Conservation (phyloP, 129 eudicot genomes). For the Solidago caesia region DNA sequence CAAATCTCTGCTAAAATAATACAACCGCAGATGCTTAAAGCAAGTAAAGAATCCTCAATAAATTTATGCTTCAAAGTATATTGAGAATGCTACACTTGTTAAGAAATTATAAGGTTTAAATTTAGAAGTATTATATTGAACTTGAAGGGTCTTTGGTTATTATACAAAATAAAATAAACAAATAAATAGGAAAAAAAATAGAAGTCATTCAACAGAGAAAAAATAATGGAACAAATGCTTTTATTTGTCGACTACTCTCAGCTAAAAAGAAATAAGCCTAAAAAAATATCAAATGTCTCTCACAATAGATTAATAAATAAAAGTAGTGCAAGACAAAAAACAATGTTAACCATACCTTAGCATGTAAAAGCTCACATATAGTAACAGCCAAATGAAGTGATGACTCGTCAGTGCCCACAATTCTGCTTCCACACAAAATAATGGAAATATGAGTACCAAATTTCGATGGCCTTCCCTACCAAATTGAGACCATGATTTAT, state of each 20-base stretch:
- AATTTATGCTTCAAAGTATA: not conserved
- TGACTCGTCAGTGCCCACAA: slow-evolving; percentile 43
- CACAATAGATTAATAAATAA: slow-evolving; percentile 3
- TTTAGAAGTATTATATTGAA: too few relatives aligned
- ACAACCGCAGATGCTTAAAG: not conserved
- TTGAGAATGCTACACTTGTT: too few relatives aligned
- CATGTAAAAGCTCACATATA: slow-evolving; percentile 65
- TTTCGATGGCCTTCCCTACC: not conserved
- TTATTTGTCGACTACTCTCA: not conserved
- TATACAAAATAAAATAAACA: not conserved
- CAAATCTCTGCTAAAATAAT: not conserved
- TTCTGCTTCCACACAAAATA: slow-evolving; percentile 36
- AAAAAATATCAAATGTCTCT: not conserved
- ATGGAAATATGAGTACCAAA: slow-evolving; percentile 18
- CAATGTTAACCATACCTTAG: slow-evolving; percentile 55
- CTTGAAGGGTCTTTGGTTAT: slow-evolving; percentile 2
- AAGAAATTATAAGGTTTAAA: too few relatives aligned
- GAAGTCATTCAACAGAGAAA: slow-evolving; percentile 13
- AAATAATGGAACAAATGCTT: not conserved
- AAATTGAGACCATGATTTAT: slow-evolving; percentile 13
- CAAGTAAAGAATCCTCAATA: not conserved
- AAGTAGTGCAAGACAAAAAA: not conserved
- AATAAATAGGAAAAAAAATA: slow-evolving; percentile 9
- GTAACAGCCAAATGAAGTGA: slow-evolving; percentile 50
- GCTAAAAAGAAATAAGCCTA: not conserved